A percentile compares a stretch with the other conserved stretches of the same genome.
These are phyloP conservation scores for Pyrus hybrid DNA, from an alignment of 331 rosid species.

Conservation along the genomic window DNA sequence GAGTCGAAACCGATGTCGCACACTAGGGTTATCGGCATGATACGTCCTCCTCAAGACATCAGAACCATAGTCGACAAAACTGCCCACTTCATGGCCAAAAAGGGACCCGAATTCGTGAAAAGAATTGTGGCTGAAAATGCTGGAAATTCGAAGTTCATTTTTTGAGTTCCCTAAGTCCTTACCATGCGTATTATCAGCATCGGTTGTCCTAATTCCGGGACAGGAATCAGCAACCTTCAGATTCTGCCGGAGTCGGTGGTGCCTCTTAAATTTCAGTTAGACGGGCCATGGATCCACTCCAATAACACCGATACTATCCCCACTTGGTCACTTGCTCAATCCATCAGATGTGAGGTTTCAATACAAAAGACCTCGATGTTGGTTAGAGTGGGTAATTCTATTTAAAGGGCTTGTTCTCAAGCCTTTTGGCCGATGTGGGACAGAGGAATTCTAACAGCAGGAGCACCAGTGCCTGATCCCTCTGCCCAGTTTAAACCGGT, in stretches of 20 bases:
- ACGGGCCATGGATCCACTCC: too few relatives aligned
- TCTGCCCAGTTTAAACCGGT: slow-evolving; percentile 67
- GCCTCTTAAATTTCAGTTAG: too few relatives aligned
- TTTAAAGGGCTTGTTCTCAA: too few relatives aligned
- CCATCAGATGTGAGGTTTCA: too few relatives aligned
- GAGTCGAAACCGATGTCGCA: slow-evolving; percentile 52
- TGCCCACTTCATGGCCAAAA: slow-evolving; percentile 77
- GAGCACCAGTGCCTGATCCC: slow-evolving; percentile 41
- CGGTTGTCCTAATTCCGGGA: slow-evolving; percentile 68
- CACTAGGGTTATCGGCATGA: slow-evolving; percentile 83
- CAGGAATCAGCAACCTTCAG: slow-evolving; percentile 47
- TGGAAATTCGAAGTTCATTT: slow-evolving; percentile 75
- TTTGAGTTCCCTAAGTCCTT: slow-evolving; percentile 57
- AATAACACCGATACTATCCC: too few relatives aligned
- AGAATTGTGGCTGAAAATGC: slow-evolving; percentile 70
- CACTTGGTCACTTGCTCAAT: too few relatives aligned
- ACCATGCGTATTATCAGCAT: slow-evolving; percentile 88
- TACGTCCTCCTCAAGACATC: slow-evolving; percentile 85
- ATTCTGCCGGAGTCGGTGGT: slow-evolving; percentile 27
- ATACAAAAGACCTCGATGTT: too few relatives aligned
- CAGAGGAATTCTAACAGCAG: too few relatives aligned
- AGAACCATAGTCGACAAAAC: slow-evolving; percentile 89
- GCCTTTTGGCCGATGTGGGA: too few relatives aligned
- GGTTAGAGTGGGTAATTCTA: too few relatives aligned
- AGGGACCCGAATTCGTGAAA: slow-evolving; percentile 88